Base-by-base conservation (phyloP, 1,139 yeast species). In the Dujonia santamariae region DNA sequence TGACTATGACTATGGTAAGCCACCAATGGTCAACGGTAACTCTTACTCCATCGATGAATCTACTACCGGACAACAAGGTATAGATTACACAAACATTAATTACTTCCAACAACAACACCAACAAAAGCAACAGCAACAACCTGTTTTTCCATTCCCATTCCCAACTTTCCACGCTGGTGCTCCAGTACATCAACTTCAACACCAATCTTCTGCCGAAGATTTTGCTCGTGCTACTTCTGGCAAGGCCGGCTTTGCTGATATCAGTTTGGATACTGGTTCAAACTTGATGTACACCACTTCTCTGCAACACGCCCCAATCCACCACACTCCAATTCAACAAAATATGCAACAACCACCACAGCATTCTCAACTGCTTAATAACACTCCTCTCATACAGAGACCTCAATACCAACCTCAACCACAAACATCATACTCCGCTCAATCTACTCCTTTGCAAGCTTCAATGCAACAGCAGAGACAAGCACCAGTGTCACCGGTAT, bases 1-100 rank as follows among this genome's bases (percentile, higher is more conserved):
- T 20, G 38, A 35, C 5, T 31, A 31, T 24, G 38, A 35, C 18
- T 26, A 28, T 19, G 13, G 11, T 11, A 17, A 31, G 35, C 20
- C 34, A n/a, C 19, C 21, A 6, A 12, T 21, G 7, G 28, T 16
- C 12, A 35, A 30, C 6, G 17, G 11, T 6, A 15, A 16, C 18
- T n/a, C 8, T 12, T 12, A 14, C 5, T n/a, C 16, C 5, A 11
- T 6, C 15, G 9, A 8, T 7, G 13, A 18, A 7, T n/a, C 13
- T 13, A 16, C 16, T n/a, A 12, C 17, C 16, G 33, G 35, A 12
- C n/a, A 6, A 5, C 33, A 26, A 18, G 13, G 11, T 4, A 9
- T 21, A 7, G 35, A 32, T 19, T 32, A 32, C 14, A 19, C 31
- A 4, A 13, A 12, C 17, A 20, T 15, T 5, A 36, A 26, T 12